phyloP scores from a whole-genome alignment of 768 basidiomycete genomes.

The Phaeotremella skinneri region DNA sequence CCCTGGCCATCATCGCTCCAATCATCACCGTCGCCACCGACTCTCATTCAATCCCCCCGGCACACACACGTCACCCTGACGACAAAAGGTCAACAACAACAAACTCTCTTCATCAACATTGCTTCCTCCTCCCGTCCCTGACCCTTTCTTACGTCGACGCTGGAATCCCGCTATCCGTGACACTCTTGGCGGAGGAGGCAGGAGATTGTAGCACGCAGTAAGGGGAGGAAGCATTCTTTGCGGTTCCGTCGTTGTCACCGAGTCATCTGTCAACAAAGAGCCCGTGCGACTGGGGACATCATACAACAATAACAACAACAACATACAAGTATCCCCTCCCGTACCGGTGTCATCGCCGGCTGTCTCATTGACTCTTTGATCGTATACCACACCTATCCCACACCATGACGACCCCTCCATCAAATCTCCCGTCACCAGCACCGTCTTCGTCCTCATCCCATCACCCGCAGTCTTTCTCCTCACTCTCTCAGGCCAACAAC shows the following conservation, averaged over 20 bases:
- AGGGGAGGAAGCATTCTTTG: too few relatives aligned
- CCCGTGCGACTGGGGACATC: neutral
- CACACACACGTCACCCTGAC: neutral
- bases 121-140: neutral
- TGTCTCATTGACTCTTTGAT: constrained; percentile 1
- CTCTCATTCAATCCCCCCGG: too few relatives aligned
- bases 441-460: constrained; percentile 24
- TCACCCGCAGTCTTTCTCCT: constrained; percentile 15
- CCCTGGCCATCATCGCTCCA: neutral
- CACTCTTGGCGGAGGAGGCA: neutral
- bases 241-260: too few relatives aligned
- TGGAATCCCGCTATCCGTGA: too few relatives aligned
- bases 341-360: neutral
- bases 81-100: neutral
- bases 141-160: too few relatives aligned
- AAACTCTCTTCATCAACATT: neutral
- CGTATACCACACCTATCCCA: neutral
- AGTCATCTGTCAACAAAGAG: too few relatives aligned
- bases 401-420: constrained; percentile 29
- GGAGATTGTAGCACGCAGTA: too few relatives aligned
- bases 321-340: neutral
- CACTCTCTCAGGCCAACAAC: constrained; percentile 2
- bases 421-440: constrained; percentile 30
- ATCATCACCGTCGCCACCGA: neutral
- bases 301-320: constrained; percentile 12